Base-by-base conservation (phyloP, 2,329 filamentous ascomycete species). In the Ilyonectria sp. region DNA sequence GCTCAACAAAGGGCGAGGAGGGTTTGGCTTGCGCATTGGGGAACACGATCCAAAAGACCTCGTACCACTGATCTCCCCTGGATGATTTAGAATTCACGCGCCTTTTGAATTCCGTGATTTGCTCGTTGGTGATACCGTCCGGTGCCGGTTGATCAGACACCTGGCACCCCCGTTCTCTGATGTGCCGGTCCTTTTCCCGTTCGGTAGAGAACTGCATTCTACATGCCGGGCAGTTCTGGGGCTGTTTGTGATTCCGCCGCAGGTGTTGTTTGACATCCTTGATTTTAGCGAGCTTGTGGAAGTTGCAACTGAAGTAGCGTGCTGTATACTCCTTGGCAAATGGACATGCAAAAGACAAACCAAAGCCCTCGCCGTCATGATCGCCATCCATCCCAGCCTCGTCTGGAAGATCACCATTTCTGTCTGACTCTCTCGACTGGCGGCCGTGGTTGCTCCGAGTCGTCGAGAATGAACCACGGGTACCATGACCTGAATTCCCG, bases 181-280 rank as follows among this genome's bases (percentile, higher is more conserved):
- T 29, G 15, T 60, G 57, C 13, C 4, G 15, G 7, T 60, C 17
- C 6, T 23, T 47, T 6, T 58, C 26, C 13, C 4, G 7, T 47
- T 44, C 13, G 8, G 19, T 21, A 33, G 40, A 19, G 26, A 47
- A 58, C 8, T 11, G 44, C 46, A 29, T 31, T 13, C 21, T 52
- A 19, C 57, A 60, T 1, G 13, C n/a, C 2, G 57, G 46, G 23
- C 57, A 60, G 21, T 52, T 10, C 4, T 2, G 1, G 19, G 57
- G 57, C 33, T 52, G 29, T 21, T 6, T 26, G 29, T 60, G 57
- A 7, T 19, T 52, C 15, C 57, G 57, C 23, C 43, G 4, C 21
- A 60, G 26, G 21, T 60, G 57, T 8, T 60, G 57, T 19, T 60
- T 60, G 19, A 60, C 15, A 21, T 60, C 57, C 10, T 43, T 60